Conservation (phyloP, 306 rosid species). For the Begonia loranthoides region DNA sequence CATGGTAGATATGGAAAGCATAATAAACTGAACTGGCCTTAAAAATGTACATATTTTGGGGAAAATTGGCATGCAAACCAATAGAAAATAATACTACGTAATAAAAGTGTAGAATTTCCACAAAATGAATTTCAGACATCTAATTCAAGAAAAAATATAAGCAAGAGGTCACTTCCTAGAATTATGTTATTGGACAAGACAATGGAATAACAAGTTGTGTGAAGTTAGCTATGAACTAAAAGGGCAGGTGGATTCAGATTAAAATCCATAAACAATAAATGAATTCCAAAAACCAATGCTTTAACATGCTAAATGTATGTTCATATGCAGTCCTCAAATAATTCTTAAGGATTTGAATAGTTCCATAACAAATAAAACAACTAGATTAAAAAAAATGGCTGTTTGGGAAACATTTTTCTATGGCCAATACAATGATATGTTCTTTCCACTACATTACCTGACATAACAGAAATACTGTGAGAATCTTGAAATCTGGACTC, state of each 20-base stretch:
- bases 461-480: slow-evolving; percentile 17
- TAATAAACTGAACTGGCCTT: background rate
- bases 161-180: too few species aligned
- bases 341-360: background rate
- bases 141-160: too few species aligned
- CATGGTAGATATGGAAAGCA: background rate
- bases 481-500: slow-evolving; percentile 25
- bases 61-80: background rate
- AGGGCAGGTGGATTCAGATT: too few species aligned
- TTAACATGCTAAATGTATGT: background rate
- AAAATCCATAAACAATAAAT: too few species aligned
- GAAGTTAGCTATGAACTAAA: too few species aligned
- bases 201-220: too few species aligned
- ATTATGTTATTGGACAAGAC: too few species aligned
- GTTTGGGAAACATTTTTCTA: background rate
- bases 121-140: too few species aligned
- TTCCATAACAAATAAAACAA: background rate
- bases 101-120: too few species aligned
- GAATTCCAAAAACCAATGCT: background rate
- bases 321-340: background rate
- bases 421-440: background rate
- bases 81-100: too few species aligned
- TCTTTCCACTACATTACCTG: slow-evolving; percentile 27
- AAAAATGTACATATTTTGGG: background rate
- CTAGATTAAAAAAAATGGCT: background rate